Evolutionary conservation across 2,329 filamentous ascomycete species (phyloP), one percentile per base, ranked within the genome.

Genomic region (Aspergillus oerlinghausenensis): DNA sequence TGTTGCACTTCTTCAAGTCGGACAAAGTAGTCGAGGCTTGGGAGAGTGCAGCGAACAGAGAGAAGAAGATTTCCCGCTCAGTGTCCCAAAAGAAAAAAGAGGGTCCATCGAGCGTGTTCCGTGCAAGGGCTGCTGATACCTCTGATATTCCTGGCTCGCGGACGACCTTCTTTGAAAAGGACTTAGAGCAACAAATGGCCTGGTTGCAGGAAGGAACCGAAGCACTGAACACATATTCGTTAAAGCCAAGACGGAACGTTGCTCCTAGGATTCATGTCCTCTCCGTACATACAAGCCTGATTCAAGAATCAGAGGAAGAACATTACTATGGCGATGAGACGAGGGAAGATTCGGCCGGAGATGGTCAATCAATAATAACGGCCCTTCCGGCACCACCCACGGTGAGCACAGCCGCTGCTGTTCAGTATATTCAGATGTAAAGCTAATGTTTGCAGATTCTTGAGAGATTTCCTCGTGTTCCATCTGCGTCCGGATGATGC

Each of bases 11-110:
- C 54, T 61, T 73, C n/a, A 71, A 67, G 43, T 69, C 69, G 2
- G 70, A 72, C 52, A 66, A 64, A n/a, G 70, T 71, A 17, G 54
- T 67, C 14, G 70, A 73, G 9, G 61, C 65, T 9, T 71, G 69
- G 69, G 69, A 72, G 26, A 64, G 38, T 35, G 60, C 65, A 10
- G 56, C 62, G 23, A 62, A 62, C 21, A 67, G 61, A 32, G 60
- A 66, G n/a, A 62, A 57, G 21, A 64, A 49, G 19, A 11, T 55
- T 28, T 60, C 55, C 19, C 57, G 56, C 1, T 52, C 55, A 9
- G 47, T 57, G 14, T 61, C 32, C 8, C 60, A 52, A 59, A 63
- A 38, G 52, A 64, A 17, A 61, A 68, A 54, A 57, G 67, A 54
- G 60, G 68, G 69, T 50, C 66, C 51, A 58, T 65, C 60, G 56